Conservation (phyloP, 1,139 yeast genomes). For the Kodamaea alishanica region DNA sequence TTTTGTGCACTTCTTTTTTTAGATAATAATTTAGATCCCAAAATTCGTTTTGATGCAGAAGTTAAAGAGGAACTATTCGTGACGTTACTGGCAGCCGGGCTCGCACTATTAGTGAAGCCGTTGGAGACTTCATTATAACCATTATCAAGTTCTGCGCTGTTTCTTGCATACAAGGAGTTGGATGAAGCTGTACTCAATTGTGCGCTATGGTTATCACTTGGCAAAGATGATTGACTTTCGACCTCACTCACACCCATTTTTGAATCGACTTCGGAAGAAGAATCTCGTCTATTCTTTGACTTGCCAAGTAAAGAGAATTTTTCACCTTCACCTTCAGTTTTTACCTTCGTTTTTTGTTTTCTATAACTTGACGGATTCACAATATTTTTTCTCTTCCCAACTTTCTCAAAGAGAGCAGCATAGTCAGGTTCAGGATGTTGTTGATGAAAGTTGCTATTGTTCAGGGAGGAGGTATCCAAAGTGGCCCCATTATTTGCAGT, state of each 20-base stretch:
- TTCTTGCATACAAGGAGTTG: not conserved
- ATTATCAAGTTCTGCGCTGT: not conserved
- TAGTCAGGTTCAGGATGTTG: slow-evolving; percentile 36
- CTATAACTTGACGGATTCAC: slow-evolving; percentile 23
- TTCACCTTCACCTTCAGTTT: slow-evolving; percentile 10
- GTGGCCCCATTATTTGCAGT: slow-evolving; percentile 15
- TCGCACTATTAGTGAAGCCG: not conserved
- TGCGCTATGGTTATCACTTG: slow-evolving; percentile 3
- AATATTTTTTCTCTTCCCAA: slow-evolving; percentile 40
- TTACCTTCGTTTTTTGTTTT: slow-evolving; percentile 21
- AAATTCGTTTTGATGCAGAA: slow-evolving; percentile 36
- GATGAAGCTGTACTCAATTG: slow-evolving; percentile 9
- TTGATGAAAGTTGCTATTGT: slow-evolving; percentile 7
- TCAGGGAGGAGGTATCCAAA: slow-evolving; percentile 11
- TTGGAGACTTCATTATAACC: not conserved
- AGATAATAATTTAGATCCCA: slow-evolving; percentile 37
- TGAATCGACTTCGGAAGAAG: not conserved
- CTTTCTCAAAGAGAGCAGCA: slow-evolving; percentile 45
- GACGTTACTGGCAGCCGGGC: not conserved
- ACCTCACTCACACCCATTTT: slow-evolving; percentile 4
- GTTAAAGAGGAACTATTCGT: slow-evolving; percentile 20
- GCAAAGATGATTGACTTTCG: too few species aligned
- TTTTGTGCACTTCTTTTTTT: slow-evolving; percentile 19
- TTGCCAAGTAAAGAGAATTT: slow-evolving; percentile 7
- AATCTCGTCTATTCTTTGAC: slow-evolving; percentile 4